phyloP scores from a whole-genome alignment of 352 stramenopile genomes.

The Phytophthora hybrid region DNA sequence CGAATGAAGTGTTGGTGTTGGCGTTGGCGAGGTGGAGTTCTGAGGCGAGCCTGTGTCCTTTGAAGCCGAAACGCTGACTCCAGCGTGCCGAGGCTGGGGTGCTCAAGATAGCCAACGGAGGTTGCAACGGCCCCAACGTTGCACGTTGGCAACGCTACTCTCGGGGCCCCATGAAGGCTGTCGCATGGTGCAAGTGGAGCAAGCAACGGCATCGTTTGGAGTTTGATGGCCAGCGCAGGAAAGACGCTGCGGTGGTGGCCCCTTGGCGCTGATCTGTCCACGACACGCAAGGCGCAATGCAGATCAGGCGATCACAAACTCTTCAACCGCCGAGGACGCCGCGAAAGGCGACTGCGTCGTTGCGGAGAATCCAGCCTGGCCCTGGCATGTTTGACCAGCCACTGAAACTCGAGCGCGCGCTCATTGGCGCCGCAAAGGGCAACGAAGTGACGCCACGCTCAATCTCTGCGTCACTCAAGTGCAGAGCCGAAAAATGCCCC shows the following conservation, averaged over 20 bases:
- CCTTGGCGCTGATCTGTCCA: constrained; percentile 15
- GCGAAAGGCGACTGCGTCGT: constrained; percentile 27
- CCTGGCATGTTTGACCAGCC: constrained; percentile 22
- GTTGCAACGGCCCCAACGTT: constrained; percentile 31
- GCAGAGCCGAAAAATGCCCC: constrained; percentile 31
- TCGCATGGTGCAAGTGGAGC: constrained; percentile 26
- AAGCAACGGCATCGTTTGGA: constrained; percentile 24
- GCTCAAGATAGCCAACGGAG: constrained; percentile 34
- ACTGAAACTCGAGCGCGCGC: constrained; percentile 23
- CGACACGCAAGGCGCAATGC: not conserved
- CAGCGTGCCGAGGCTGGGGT: constrained; percentile 10
- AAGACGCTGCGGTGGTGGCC: constrained; percentile 22
- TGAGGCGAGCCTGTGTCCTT: constrained; percentile 23
- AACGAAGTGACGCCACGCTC: constrained; percentile 2
- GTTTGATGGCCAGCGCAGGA: constrained; percentile 23
- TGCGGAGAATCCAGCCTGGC: constrained; percentile 20
- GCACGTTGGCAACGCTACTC: constrained; percentile 1
- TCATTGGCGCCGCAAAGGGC: constrained; percentile 24
- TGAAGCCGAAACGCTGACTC: constrained; percentile 31
- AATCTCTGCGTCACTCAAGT: constrained; percentile 7
- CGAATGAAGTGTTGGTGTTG: constrained; percentile 23
- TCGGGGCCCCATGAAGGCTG: constrained; percentile 15
- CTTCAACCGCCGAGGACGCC: not conserved
- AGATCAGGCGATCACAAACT: constrained; percentile 6
- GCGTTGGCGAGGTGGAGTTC: not conserved